These are phyloP conservation scores for Gastrodia elata DNA, from an alignment of 106 monocot genomes.

Conservation along the genomic window DNA sequence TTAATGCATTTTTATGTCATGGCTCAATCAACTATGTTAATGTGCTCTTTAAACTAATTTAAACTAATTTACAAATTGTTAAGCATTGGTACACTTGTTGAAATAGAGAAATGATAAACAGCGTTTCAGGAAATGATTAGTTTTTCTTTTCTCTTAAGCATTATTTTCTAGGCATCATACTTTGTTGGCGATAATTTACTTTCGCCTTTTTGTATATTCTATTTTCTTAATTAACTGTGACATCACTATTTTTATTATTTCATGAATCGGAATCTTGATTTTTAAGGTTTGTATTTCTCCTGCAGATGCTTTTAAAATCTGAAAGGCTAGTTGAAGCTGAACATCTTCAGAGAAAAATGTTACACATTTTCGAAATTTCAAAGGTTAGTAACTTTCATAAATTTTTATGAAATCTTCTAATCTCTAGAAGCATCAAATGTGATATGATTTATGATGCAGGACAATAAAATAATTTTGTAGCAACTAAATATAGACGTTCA, in stretches of 20 bases:
- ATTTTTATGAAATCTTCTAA: conserved; percentile 3
- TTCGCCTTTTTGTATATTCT: no score
- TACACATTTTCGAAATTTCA: conserved; percentile 74
- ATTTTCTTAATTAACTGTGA: not conserved
- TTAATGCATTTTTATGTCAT: no score
- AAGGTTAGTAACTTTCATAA: conserved; percentile 37
- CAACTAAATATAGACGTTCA: no score
- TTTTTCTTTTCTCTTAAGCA: no score
- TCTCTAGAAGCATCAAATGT: not conserved
- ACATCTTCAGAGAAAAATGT: conserved; percentile 73
- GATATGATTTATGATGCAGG: no score
- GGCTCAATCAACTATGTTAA: not conserved
- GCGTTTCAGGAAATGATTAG: not conserved
- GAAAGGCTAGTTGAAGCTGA: conserved; percentile 62
- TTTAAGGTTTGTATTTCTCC: conserved; percentile 2
- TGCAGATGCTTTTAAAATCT: conserved; percentile 63
- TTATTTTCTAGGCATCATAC: no score
- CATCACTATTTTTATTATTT: not conserved
- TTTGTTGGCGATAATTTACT: not conserved
- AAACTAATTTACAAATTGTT: not conserved
- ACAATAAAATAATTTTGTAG: no score
- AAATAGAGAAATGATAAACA: not conserved
- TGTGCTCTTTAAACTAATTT: not conserved
- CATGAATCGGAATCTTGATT: not conserved
- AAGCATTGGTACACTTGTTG: not conserved